These are phyloP conservation scores for Tinospora cordifolia DNA, from an alignment of 164 flowering plant species.

Conservation along the genomic window DNA sequence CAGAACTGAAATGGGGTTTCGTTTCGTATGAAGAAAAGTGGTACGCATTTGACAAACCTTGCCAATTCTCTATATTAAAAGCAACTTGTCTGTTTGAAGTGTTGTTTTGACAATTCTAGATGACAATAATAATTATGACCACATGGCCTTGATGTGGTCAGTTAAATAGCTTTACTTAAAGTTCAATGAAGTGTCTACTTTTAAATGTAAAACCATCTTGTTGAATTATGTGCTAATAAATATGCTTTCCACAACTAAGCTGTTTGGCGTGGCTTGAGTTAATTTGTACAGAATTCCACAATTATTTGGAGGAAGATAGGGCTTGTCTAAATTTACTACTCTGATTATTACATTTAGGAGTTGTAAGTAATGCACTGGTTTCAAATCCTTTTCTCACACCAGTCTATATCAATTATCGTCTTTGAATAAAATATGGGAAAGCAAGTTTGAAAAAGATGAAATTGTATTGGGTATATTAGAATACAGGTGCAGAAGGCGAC, in stretches of 20 bases:
- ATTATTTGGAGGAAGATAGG: constrained; percentile 9
- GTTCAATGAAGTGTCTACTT: background rate
- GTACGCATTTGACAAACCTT: background rate
- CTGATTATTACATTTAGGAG: background rate
- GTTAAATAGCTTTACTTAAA: background rate
- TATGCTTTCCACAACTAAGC: background rate
- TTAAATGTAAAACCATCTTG: constrained; percentile 6
- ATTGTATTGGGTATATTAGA: background rate
- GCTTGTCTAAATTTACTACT: constrained; percentile 1
- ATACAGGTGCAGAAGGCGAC: constrained; percentile 14
- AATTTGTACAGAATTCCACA: background rate
- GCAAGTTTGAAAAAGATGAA: background rate
- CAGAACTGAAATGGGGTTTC: background rate
- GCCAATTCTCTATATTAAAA: background rate
- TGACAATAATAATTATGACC: background rate
- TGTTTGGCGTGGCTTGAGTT: constrained; percentile 2
- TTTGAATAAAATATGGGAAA: background rate
- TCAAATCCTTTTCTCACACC: constrained; percentile 7
- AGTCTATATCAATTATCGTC: constrained; percentile 10
- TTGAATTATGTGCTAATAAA: background rate
- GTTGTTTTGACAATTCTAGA: background rate
- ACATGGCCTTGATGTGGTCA: background rate
- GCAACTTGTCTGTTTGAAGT: background rate
- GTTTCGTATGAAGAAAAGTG: background rate
- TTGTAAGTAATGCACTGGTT: background rate